Evolutionary conservation across 139 green algal species (phyloP), one percentile per base, ranked within the genome.

Genomic region (Micromonas commoda): DNA sequence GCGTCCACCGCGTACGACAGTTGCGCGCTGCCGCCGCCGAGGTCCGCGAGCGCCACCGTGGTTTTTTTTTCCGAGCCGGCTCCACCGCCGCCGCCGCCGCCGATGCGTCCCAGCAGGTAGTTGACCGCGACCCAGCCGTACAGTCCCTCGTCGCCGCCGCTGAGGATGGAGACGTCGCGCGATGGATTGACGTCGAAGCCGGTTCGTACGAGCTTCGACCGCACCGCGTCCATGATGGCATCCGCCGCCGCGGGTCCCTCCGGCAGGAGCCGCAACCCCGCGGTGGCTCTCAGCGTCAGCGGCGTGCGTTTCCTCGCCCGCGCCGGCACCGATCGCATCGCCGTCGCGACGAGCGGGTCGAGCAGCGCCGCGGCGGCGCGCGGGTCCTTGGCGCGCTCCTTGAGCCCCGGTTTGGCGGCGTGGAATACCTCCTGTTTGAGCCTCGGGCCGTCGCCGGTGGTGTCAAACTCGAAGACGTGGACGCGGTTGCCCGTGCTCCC

Each of bases 51-150:
- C 2, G 90, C 89, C 26, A 96, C 92, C 0, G 95, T 97, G 13
- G 67, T 78, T 16, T 87, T 76, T 2, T 78, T 71, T 52, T 83
- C 76, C 21, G 29, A 24, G 34, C 33, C 33, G 32, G 32, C 33
- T 9, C 45, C 45, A 16, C 45, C 45, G 45, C 16, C 16, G 9
- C 16, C 45, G 45, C 45, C 45, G 45, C 9, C 45, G 9, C 88
- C 91, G 13, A 97, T 78, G 51, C 87, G 84, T 34, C 91, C 93
- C 64, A 98, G 87, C 69, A 98, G 82, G 87, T 97, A 98, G 84
- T 99, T 99, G 16, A 98, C 86, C 0, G 94, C 97, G 23, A 99
- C 88, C 95, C 95, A 99, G 0, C 90, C 92, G 82, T 95, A 98
- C 0, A 88, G 93, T n/a, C 95, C 95, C 85, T 98, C 94, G 65